Percentiles rank a stretch among this genome's conserved stretches.
phyloP scores from a whole-genome alignment of 2,329 filamentous ascomycete species.

The Zymoseptoria tritici region DNA sequence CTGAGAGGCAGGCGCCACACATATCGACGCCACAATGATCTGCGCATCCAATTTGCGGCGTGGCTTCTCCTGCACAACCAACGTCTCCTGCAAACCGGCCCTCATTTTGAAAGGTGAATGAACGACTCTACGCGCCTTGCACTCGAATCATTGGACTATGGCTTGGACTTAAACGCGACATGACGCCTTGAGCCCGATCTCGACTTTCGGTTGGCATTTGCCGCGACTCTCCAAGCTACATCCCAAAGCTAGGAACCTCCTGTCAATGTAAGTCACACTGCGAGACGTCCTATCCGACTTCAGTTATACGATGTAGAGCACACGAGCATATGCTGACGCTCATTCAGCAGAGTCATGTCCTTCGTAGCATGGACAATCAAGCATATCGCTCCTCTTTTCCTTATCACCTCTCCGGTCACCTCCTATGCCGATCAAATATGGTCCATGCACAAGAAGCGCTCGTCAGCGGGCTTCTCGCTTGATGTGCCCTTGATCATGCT shows the following conservation, averaged over 20 bases:
- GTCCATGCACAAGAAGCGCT: conserved; percentile 53
- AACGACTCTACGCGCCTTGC: not conserved
- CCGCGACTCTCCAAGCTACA: not conserved
- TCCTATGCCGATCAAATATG: conserved; percentile 62
- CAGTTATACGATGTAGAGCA: too few relatives aligned
- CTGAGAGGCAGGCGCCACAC: not conserved
- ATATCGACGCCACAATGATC: not conserved
- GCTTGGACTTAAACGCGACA: not conserved
- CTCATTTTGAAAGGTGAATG: not conserved
- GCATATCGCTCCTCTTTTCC: conserved; percentile 34
- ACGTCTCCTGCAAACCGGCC: not conserved
- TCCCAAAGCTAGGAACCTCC: too few relatives aligned
- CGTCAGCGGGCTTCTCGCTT: conserved; percentile 57
- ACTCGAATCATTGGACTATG: not conserved
- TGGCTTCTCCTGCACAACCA: not conserved
- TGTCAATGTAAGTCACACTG: too few relatives aligned
- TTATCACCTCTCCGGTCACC: conserved; percentile 56
- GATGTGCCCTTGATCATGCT: conserved; percentile 63
- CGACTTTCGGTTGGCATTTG: not conserved
- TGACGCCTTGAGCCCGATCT: not conserved
- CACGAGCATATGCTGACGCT: not conserved
- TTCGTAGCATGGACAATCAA: conserved; percentile 29
- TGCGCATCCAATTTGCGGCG: not conserved
- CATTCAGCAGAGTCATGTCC: conserved; percentile 16
- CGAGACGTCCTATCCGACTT: too few relatives aligned